Evolutionary conservation across 441 rosid species (phyloP), one percentile per base, ranked within the genome.

Genomic region (Melastoma candidum): DNA sequence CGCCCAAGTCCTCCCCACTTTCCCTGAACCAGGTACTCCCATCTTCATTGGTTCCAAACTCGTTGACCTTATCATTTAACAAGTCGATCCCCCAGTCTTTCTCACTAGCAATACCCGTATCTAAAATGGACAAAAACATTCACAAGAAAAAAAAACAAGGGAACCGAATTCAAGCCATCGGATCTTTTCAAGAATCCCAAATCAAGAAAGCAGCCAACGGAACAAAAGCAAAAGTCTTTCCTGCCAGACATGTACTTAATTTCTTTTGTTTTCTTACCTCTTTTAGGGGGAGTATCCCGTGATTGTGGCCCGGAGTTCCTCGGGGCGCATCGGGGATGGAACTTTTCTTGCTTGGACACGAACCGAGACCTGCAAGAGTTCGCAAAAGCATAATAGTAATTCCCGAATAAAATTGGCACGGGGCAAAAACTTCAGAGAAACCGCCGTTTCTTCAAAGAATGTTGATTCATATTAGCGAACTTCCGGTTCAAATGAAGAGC

Each of bases 51-150:
- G 78, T 78, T 17, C 98, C 98, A 57, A 93, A 63, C 79, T 88
- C 98, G 56, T 70, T 86, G 54, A 84, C 84, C 68, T 74, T 78
- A 54, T 83, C 98, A 63, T 72, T 93, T 74, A 88, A 71, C 77
- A 86, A 76, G 67, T 65, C 72, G 59, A 93, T 93, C 49, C 93
- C 97, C 98, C 97, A 88, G 57, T 93, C 98, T 71, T 93, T 88
- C 76, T 93, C 98, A 70, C 80, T 88, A 14, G 98, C 98, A 61
- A 93, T 93, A 47, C 98, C 98, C 2, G 98, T 88, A 74, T 88
- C 98, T 93, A 68, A 70, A 79, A 25, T 54, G 11, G 41, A 56
- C 41, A 36, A 54, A 59, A 48, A 53, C 59, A 45, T 11, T 26
- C 48, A 56, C 44, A 24, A 39, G 41, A 25, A 22, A 11, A 56